Evolutionary conservation across 202 grass and related monocot genomes (phyloP).

Genomic region (Setaria italica): DNA sequence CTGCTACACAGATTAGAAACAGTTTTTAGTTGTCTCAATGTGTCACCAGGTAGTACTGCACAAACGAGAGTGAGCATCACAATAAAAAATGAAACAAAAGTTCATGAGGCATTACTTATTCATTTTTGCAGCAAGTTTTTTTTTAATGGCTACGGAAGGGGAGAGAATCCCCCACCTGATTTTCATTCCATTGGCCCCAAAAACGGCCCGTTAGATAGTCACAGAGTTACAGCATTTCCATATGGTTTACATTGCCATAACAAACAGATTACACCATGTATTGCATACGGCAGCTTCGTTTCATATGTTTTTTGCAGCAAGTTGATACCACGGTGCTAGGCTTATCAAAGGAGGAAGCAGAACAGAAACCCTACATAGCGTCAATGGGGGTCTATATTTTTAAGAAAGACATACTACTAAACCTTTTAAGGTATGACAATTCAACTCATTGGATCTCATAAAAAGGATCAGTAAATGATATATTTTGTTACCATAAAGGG

Average conservation of each 20-base stretch:
- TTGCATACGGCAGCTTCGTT: too few relatives aligned
- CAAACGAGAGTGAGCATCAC: not conserved
- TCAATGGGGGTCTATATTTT: conserved; percentile 86
- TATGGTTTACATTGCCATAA: too few relatives aligned
- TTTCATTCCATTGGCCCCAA: too few relatives aligned
- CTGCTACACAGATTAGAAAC: not conserved
- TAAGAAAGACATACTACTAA: conserved; percentile 90
- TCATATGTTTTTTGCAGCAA: conserved; percentile 40
- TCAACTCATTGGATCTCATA: conserved; percentile 33
- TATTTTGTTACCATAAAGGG: not conserved
- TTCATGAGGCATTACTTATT: not conserved
- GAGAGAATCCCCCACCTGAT: too few relatives aligned
- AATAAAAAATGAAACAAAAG: conserved; percentile 10
- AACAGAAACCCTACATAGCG: conserved; percentile 82
- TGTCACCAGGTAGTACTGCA: not conserved
- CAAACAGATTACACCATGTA: too few relatives aligned
- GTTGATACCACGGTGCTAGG: conserved; percentile 77
- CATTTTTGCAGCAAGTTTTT: not conserved
- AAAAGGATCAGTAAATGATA: not conserved
- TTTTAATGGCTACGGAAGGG: too few relatives aligned
- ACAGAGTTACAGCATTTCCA: too few relatives aligned
- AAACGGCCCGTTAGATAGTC: too few relatives aligned
- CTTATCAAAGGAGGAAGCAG: conserved; percentile 64
- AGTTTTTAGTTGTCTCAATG: conserved; percentile 10
- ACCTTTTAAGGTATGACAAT: conserved; percentile 80